These are phyloP conservation scores for Magnolia kwangsiensis DNA, from an alignment of 164 flowering plant species.

Conservation along the genomic window DNA sequence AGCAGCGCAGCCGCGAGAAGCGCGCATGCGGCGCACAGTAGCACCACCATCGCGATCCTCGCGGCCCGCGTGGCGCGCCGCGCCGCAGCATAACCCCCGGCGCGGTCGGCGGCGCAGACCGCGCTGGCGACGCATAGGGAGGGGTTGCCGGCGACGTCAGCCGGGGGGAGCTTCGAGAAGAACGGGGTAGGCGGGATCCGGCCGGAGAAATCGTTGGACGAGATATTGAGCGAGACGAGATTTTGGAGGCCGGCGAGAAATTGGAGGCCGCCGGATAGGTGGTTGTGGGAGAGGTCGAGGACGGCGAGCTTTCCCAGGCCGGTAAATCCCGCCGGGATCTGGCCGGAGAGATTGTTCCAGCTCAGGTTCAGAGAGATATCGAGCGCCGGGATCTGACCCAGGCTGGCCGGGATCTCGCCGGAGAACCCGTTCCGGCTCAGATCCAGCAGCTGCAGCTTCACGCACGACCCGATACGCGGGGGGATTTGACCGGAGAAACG, in stretches of 20 bases:
- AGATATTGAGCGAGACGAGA: slow-evolving; percentile 83
- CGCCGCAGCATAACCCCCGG: slow-evolving; percentile 16
- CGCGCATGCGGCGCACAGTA: slow-evolving; percentile 55
- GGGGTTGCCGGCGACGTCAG: slow-evolving; percentile 58
- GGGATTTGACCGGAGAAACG: slow-evolving; percentile 68
- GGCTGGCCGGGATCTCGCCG: slow-evolving; percentile 69
- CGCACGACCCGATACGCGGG: slow-evolving; percentile 57
- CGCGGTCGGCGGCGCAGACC: slow-evolving; percentile 25
- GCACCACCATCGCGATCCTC: slow-evolving; percentile 62
- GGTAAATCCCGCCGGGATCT: slow-evolving; percentile 58
- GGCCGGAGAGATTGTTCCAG: slow-evolving; percentile 66
- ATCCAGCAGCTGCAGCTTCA: slow-evolving; percentile 61
- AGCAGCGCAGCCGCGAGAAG: slow-evolving; percentile 55
- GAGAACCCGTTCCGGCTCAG: slow-evolving; percentile 65
- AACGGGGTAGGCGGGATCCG: slow-evolving; percentile 77
- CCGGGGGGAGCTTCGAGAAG: slow-evolving; percentile 67
- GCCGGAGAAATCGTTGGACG: slow-evolving; percentile 86
- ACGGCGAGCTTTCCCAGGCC: slow-evolving; percentile 58
- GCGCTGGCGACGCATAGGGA: slow-evolving; percentile 50
- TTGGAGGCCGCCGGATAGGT: slow-evolving; percentile 53
- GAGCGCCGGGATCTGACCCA: slow-evolving; percentile 66
- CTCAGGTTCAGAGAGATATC: slow-evolving; percentile 88
- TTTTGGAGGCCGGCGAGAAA: slow-evolving; percentile 63
- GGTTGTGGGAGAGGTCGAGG: slow-evolving; percentile 86
- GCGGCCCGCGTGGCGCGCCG: slow-evolving; percentile 21